Conservation (phyloP, 495 filamentous ascomycete genomes). For the Jackrogersella multiformis region DNA sequence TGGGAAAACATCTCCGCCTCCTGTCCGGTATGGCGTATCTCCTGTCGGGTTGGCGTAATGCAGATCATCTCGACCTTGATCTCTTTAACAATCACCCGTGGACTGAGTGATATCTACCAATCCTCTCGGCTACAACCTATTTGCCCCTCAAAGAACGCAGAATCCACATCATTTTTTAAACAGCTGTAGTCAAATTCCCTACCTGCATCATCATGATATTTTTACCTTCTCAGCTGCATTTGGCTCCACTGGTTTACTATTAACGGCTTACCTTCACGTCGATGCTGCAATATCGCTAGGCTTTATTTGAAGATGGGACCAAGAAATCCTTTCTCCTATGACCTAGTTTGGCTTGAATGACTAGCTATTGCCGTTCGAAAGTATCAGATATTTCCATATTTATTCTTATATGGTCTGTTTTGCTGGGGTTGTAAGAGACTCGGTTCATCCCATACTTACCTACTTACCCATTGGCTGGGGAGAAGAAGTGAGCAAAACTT, state of each 20-base stretch:
- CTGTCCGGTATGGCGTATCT: neutral
- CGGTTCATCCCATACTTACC: neutral
- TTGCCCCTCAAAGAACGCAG: neutral
- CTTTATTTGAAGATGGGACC: slow-evolving; percentile 11
- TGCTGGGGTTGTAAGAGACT: slow-evolving; percentile 13
- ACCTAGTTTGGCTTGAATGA: slow-evolving; percentile 14
- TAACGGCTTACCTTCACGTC: slow-evolving; percentile 6
- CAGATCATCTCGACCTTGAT: neutral
- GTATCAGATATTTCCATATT: slow-evolving; percentile 34
- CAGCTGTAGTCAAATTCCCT: slow-evolving; percentile 26
- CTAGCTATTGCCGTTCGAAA: slow-evolving; percentile 15
- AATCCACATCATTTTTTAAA: slow-evolving; percentile 7
- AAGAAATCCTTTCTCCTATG: slow-evolving; percentile 7
- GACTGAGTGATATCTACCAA: slow-evolving; percentile 3
- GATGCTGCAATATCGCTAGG: slow-evolving; percentile 1
- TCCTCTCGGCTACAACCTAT: neutral
- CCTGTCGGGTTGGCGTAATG: neutral
- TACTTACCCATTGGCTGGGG: slow-evolving; percentile 3
- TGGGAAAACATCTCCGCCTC: slow-evolving; percentile 3
- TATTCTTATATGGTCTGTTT: slow-evolving; percentile 12
- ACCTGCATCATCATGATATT: slow-evolving; percentile 17
- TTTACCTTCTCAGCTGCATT: slow-evolving; percentile 10
- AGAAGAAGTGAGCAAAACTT: slow-evolving; percentile 11
- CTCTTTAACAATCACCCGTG: neutral
- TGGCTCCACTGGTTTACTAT: slow-evolving; percentile 7